Evolutionary conservation across 495 filamentous ascomycete species (phyloP).

Genomic region (Acidiella bohemica): DNA sequence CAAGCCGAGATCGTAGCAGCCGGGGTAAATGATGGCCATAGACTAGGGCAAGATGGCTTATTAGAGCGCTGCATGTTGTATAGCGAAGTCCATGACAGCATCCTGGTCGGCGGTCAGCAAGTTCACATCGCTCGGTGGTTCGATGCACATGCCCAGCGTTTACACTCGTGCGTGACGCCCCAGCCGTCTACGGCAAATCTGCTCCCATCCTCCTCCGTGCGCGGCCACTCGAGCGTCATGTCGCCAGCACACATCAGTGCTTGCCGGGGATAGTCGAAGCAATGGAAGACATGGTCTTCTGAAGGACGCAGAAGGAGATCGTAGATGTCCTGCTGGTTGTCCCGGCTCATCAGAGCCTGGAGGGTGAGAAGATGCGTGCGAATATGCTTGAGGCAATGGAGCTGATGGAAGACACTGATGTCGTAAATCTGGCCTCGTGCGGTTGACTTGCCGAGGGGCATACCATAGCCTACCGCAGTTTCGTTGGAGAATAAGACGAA

Average conservation of each 20-base stretch:
- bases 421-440: conserved; percentile 15
- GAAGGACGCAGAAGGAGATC: conserved; percentile 4
- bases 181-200: too few species aligned
- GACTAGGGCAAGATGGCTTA: too few species aligned
- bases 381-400: conserved; percentile 17
- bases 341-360: conserved; percentile 2
- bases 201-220: conserved; percentile 5
- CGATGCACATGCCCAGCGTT: too few species aligned
- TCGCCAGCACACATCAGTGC: conserved; percentile 19
- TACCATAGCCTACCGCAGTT: background rate
- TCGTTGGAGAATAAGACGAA: conserved; percentile 14
- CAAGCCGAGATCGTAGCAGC: too few species aligned
- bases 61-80: too few species aligned
- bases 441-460: conserved; percentile 10
- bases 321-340: conserved; percentile 6
- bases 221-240: conserved; percentile 16
- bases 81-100: too few species aligned
- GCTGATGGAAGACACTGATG: conserved; percentile 18
- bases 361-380: conserved; percentile 6
- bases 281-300: conserved; percentile 16
- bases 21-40: too few species aligned
- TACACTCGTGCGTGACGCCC: too few species aligned
- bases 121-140: too few species aligned
- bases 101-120: too few species aligned
- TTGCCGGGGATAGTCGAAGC: conserved; percentile 20